These are phyloP conservation scores for Diddensiella caesifluorescens DNA, from an alignment of 805 yeast species.

Conservation along the genomic window DNA sequence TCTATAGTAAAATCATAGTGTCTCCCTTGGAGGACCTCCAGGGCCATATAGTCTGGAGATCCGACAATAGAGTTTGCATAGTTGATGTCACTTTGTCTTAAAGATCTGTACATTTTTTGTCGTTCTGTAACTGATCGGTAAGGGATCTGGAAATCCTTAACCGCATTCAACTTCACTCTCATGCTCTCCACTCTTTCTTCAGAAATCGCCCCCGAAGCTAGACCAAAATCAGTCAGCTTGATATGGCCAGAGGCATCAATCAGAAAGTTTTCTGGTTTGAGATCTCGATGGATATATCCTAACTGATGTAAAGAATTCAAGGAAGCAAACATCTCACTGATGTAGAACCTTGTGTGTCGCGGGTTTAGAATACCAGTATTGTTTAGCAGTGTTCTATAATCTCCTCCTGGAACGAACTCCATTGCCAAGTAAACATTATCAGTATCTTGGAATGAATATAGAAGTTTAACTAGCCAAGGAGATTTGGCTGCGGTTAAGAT, in stretches of 20 bases:
- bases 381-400: slow-evolving; percentile 87
- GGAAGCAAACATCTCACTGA: slow-evolving; percentile 94
- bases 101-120: slow-evolving; percentile 75
- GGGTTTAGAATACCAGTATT: slow-evolving; percentile 91
- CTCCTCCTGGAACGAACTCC: slow-evolving; percentile 99
- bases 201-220: slow-evolving; percentile 94
- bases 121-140: slow-evolving; percentile 80
- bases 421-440: slow-evolving; percentile 89
- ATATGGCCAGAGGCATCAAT: slow-evolving; percentile 89
- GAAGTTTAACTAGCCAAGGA: slow-evolving; percentile 90
- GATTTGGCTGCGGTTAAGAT: slow-evolving; percentile 92
- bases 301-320: slow-evolving; percentile 89
- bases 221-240: slow-evolving; percentile 91
- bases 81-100: slow-evolving; percentile 66
- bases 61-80: slow-evolving; percentile 96
- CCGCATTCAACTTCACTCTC: slow-evolving; percentile 59
- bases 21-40: slow-evolving; percentile 92
- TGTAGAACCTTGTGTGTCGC: slow-evolving; percentile 91
- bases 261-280: slow-evolving; percentile 90
- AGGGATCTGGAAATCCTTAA: slow-evolving; percentile 67
- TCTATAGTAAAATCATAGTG: slow-evolving; percentile 94
- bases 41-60: slow-evolving; percentile 98
- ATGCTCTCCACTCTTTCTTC: slow-evolving; percentile 89
- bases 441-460: slow-evolving; percentile 92
- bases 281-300: slow-evolving; percentile 94